These are phyloP conservation scores for Diutina ranongensis DNA, from an alignment of 1,139 yeast genomes.

Conservation along the genomic window DNA sequence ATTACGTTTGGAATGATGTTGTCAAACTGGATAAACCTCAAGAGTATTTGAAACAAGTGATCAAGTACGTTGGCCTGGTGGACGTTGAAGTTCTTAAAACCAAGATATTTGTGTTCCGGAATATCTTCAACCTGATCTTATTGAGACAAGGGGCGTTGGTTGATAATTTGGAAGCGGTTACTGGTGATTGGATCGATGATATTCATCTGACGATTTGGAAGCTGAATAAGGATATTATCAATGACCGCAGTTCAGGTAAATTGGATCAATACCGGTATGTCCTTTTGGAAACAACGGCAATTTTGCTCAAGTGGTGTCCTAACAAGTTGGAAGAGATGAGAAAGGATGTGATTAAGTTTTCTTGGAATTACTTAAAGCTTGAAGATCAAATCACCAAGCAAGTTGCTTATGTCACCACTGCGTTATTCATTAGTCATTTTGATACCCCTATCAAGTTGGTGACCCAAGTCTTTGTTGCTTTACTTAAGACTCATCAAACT, in stretches of 20 bases:
- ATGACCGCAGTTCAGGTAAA: conserved; percentile 54
- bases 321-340: conserved; percentile 48
- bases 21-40: conserved; percentile 42
- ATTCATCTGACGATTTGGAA: conserved; percentile 59
- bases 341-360: conserved; percentile 83
- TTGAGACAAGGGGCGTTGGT: conserved; percentile 20
- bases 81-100: conserved; percentile 28
- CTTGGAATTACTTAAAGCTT: conserved; percentile 85
- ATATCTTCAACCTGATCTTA: conserved; percentile 55
- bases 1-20: conserved; percentile 45
- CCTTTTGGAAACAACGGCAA: conserved; percentile 69
- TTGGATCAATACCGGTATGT: conserved; percentile 71
- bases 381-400: conserved; percentile 89
- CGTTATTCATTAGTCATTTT: conserved; percentile 76
- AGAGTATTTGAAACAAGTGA: conserved; percentile 39
- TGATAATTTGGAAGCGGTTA: not conserved
- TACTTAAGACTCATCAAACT: conserved; percentile 72
- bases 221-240: conserved; percentile 40
- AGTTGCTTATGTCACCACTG: conserved; percentile 82
- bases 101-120: conserved; percentile 50
- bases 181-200: conserved; percentile 13
- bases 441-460: conserved; percentile 87
- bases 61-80: conserved; percentile 33
- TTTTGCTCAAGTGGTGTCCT: conserved; percentile 64
- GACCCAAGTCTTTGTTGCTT: conserved; percentile 84